Conservation (phyloP, 306 rosid genomes). For the Quercus gilva region DNA sequence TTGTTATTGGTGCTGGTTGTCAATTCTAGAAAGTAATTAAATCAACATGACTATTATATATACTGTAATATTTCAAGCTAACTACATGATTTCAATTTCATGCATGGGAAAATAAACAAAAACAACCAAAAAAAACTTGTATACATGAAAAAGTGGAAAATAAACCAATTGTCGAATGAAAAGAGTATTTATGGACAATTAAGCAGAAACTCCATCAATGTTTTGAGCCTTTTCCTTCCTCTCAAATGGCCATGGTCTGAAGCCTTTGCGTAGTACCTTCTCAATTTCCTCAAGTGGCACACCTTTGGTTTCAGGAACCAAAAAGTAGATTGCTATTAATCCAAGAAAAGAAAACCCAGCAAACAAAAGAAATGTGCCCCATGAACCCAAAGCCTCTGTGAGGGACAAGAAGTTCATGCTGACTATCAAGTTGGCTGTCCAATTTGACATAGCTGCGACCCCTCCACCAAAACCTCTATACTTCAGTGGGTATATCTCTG, state of each 20-base stretch:
- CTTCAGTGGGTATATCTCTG: conserved; percentile 74
- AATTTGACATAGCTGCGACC: conserved; percentile 79
- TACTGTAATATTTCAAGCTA: too few relatives aligned
- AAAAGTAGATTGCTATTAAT: conserved; percentile 36
- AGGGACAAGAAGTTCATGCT: conserved; percentile 68
- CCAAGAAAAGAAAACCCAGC: conserved; percentile 47
- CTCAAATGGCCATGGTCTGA: conserved; percentile 3
- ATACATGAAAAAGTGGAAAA: too few relatives aligned
- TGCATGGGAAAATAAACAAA: too few relatives aligned
- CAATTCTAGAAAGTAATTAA: too few relatives aligned
- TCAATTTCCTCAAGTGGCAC: conserved; percentile 47
- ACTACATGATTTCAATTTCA: too few relatives aligned
- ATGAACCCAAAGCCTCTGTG: conserved; percentile 49
- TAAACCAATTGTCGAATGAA: too few relatives aligned
- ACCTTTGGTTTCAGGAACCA: conserved; percentile 57
- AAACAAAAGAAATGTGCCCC: conserved; percentile 66
- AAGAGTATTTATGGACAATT: neutral
- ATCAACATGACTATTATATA: too few relatives aligned
- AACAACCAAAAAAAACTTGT: too few relatives aligned
- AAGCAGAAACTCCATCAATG: neutral
- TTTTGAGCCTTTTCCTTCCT: neutral
- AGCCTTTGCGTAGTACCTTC: conserved; percentile 35
- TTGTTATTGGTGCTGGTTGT: too few relatives aligned
- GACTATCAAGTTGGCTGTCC: conserved; percentile 70
- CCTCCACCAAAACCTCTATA: conserved; percentile 84